phyloP scores from a whole-genome alignment of 2,329 filamentous ascomycete genomes.

The Pleurostoma richardsiae region DNA sequence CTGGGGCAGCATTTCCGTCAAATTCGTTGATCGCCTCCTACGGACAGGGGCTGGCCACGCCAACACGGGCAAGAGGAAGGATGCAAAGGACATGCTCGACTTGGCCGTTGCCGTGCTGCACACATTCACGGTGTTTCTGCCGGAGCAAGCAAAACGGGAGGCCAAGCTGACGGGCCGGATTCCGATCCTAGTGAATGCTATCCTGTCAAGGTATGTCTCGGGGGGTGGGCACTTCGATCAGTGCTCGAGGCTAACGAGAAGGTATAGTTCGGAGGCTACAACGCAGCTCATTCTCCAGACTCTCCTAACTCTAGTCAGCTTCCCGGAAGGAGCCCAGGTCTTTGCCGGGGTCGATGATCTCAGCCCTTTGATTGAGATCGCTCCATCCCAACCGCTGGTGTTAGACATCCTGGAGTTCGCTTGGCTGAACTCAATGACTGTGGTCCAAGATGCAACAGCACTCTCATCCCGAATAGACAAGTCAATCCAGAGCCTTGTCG shows the following conservation, averaged over 20 bases:
- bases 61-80: conserved; percentile 25
- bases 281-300: conserved; percentile 50
- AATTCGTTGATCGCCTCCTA: conserved; percentile 60
- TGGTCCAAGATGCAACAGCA: conserved; percentile 18
- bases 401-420: conserved; percentile 52
- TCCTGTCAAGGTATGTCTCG: conserved; percentile 45
- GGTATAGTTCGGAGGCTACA: conserved; percentile 44
- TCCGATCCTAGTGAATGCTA: conserved; percentile 44
- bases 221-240: no score
- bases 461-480: conserved; percentile 37
- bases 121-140: conserved; percentile 54
- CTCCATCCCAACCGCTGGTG: conserved; percentile 45
- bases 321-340: conserved; percentile 40
- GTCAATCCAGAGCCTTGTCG: conserved; percentile 41
- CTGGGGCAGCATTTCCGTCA: conserved; percentile 57
- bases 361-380: conserved; percentile 51
- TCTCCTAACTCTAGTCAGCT: conserved; percentile 49
- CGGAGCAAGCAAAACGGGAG: conserved; percentile 37
- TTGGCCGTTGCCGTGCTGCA: conserved; percentile 59
- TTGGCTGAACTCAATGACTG: conserved; percentile 46
- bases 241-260: background rate
- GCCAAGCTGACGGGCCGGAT: conserved; percentile 47
- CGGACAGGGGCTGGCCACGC: conserved; percentile 38
- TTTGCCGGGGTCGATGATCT: conserved; percentile 46
- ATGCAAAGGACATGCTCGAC: conserved; percentile 57